These are phyloP conservation scores for Lycium ferocissimum DNA, from an alignment of 257 asterid species.

Conservation along the genomic window DNA sequence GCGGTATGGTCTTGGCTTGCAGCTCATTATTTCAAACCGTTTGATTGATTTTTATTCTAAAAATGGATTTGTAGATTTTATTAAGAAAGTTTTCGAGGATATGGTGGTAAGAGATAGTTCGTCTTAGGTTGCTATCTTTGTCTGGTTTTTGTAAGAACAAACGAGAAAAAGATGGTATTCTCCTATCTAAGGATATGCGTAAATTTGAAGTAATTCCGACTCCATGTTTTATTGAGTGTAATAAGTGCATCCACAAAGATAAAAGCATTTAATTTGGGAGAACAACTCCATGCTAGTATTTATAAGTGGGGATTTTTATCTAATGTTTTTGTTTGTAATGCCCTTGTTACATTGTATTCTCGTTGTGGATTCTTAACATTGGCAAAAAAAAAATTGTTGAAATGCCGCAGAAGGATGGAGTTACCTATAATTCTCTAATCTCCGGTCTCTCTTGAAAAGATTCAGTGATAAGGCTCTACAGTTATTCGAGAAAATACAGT, in stretches of 20 bases:
- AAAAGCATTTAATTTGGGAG: slow-evolving; percentile 60
- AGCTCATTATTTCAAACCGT: slow-evolving; percentile 59
- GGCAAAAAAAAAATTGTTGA: slow-evolving; percentile 67
- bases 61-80: slow-evolving; percentile 61
- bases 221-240: slow-evolving; percentile 78
- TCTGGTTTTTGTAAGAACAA: slow-evolving; percentile 72
- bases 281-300: slow-evolving; percentile 73
- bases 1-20: slow-evolving; percentile 53
- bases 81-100: slow-evolving; percentile 54
- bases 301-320: slow-evolving; percentile 75
- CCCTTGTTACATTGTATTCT: slow-evolving; percentile 78
- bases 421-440: slow-evolving; percentile 78
- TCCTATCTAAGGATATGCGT: slow-evolving; percentile 72
- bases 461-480: slow-evolving; percentile 59
- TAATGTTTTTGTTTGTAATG: slow-evolving; percentile 76
- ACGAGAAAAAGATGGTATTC: slow-evolving; percentile 54
- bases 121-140: slow-evolving; percentile 87
- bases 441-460: slow-evolving; percentile 74
- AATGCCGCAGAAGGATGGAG: slow-evolving; percentile 65
- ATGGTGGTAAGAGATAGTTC: slow-evolving; percentile 67
- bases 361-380: slow-evolving; percentile 52
- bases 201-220: slow-evolving; percentile 74
- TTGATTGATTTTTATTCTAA: slow-evolving; percentile 75
- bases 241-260: slow-evolving; percentile 78
- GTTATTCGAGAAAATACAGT: slow-evolving; percentile 68